Percentiles rank a stretch among this genome's conserved stretches.
Evolutionary conservation across 495 filamentous ascomycete genomes (phyloP).

Genomic region (Collariella sp.): DNA sequence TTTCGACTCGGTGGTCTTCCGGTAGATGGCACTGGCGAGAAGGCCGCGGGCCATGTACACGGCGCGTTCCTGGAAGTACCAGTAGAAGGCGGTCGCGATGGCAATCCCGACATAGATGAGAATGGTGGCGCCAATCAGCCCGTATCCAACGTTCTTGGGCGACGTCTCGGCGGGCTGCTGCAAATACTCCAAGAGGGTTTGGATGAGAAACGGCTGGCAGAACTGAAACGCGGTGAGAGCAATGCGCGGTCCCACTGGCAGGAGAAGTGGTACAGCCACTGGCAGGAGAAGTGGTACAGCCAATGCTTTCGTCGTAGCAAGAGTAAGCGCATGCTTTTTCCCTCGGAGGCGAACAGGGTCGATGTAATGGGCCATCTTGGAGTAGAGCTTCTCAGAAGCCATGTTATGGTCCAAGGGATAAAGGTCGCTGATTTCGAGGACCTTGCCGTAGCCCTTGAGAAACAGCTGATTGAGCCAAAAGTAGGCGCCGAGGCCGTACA

Average conservation of each 20-base stretch:
- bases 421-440: slow-evolving; percentile 16
- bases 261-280: slow-evolving; percentile 23
- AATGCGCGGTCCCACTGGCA: slow-evolving; percentile 26
- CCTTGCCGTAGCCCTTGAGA: slow-evolving; percentile 13
- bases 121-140: slow-evolving; percentile 28
- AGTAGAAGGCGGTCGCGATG: slow-evolving; percentile 41
- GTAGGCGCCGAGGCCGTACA: slow-evolving; percentile 24
- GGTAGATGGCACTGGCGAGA: slow-evolving; percentile 50
- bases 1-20: slow-evolving; percentile 35
- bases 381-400: slow-evolving; percentile 10
- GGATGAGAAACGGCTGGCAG: slow-evolving; percentile 57
- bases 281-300: slow-evolving; percentile 25
- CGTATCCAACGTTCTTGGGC: slow-evolving; percentile 34
- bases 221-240: slow-evolving; percentile 43
- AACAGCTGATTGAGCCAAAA: slow-evolving; percentile 22
- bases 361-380: slow-evolving; percentile 2
- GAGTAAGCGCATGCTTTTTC: slow-evolving; percentile 12
- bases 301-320: slow-evolving; percentile 15
- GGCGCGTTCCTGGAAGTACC: slow-evolving; percentile 49
- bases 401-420: slow-evolving; percentile 27
- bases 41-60: slow-evolving; percentile 54
- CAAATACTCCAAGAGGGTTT: slow-evolving; percentile 42
- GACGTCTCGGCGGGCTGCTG: slow-evolving; percentile 32
- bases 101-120: slow-evolving; percentile 27
- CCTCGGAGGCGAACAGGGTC: slow-evolving; percentile 6